A percentile compares a stretch with the other conserved stretches of the same genome.
Evolutionary conservation across 805 yeast species (phyloP).

Genomic region (Metschnikowia dekortorum): DNA sequence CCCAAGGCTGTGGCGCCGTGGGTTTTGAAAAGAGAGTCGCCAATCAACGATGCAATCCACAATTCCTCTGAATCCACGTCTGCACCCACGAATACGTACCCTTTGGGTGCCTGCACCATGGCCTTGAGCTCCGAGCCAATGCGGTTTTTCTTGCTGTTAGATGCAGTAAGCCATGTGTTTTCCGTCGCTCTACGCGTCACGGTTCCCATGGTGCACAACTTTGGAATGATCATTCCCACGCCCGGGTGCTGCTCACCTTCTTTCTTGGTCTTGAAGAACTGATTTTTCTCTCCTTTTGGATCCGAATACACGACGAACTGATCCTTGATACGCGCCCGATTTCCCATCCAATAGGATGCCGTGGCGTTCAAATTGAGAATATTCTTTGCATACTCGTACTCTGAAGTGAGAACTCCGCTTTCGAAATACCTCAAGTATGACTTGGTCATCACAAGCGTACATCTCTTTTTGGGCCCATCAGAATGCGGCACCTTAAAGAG

Average conservation of each 20-base stretch:
- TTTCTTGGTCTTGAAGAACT: slow-evolving; percentile 24
- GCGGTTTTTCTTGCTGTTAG: slow-evolving; percentile 80
- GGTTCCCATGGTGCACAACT: slow-evolving; percentile 90
- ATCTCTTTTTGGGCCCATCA: slow-evolving; percentile 69
- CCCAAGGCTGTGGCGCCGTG: slow-evolving; percentile 98
- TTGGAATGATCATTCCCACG: slow-evolving; percentile 78
- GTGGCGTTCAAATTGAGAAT: slow-evolving; percentile 74
- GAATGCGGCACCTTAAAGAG: slow-evolving; percentile 83
- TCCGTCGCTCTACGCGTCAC: slow-evolving; percentile 95
- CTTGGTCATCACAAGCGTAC: slow-evolving; percentile 76
- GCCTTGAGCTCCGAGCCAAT: slow-evolving; percentile 94
- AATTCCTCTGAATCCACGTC: slow-evolving; percentile 98
- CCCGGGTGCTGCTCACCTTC: slow-evolving; percentile 22
- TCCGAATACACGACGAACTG: slow-evolving; percentile 75
- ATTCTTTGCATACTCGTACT: slow-evolving; percentile 65
- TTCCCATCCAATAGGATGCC: slow-evolving; percentile 90
- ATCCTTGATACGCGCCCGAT: slow-evolving; percentile 74
- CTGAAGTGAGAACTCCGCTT: slow-evolving; percentile 65
- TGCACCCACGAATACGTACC: slow-evolving; percentile 93
- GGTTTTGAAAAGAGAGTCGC: slow-evolving; percentile 81
- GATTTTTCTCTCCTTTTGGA: slow-evolving; percentile 15
- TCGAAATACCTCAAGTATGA: slow-evolving; percentile 69
- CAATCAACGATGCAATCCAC: slow-evolving; percentile 95
- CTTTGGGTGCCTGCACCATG: slow-evolving; percentile 78
- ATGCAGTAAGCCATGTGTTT: slow-evolving; percentile 95